These are phyloP conservation scores for Pichia phayaonensis DNA, from an alignment of 805 yeast species.

Conservation along the genomic window DNA sequence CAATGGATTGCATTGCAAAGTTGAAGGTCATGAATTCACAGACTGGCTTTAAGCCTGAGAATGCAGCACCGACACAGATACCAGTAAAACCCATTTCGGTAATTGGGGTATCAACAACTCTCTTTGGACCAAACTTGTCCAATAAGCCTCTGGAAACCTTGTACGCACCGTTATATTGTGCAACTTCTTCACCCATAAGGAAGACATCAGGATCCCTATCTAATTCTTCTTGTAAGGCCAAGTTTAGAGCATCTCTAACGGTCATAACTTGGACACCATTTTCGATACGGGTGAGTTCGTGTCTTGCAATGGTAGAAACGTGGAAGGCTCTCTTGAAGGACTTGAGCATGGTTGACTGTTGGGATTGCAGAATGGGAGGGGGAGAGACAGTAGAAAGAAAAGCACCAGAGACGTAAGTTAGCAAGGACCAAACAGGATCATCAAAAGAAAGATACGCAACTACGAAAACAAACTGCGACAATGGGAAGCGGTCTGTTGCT, in stretches of 20 bases:
- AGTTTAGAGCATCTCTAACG: slow-evolving; percentile 94
- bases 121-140: slow-evolving; percentile 90
- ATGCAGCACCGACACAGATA: slow-evolving; percentile 90
- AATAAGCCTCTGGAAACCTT: slow-evolving; percentile 92
- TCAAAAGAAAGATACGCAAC: background rate
- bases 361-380: background rate
- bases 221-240: slow-evolving; percentile 94
- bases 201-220: slow-evolving; percentile 92
- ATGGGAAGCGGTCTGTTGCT: background rate
- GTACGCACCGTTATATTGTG: slow-evolving; percentile 98
- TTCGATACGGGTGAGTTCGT: slow-evolving; percentile 11
- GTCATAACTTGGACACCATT: slow-evolving; percentile 47
- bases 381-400: too few relatives aligned
- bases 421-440: too few relatives aligned
- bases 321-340: slow-evolving; percentile 1
- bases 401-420: too few relatives aligned
- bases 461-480: background rate
- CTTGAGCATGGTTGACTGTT: background rate
- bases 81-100: slow-evolving; percentile 99
- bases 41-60: slow-evolving; percentile 91
- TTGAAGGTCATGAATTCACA: slow-evolving; percentile 99
- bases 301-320: slow-evolving; percentile 1
- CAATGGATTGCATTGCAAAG: slow-evolving; percentile 99
- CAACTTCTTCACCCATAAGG: slow-evolving; percentile 98
- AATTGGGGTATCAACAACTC: slow-evolving; percentile 94